phyloP scores from a whole-genome alignment of 139 green algal species.

The Cymbomonas tetramitiformis region DNA sequence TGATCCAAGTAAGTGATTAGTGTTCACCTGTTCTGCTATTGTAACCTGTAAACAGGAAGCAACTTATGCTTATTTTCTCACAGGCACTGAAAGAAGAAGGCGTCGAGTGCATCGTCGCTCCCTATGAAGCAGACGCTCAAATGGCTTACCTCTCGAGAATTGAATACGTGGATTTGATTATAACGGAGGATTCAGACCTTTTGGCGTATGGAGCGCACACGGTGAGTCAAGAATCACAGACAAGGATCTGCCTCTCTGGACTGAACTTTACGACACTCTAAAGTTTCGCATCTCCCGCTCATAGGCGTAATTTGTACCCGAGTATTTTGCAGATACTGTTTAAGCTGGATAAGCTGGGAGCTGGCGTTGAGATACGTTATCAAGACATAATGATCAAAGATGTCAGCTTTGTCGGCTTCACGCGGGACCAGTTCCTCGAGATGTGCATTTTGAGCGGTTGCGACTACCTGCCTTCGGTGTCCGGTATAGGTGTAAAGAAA shows the following conservation, averaged over 20 bases:
- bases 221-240: constrained; percentile 34
- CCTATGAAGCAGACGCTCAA: constrained; percentile 93
- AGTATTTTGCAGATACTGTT: no score
- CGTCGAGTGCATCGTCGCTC: constrained; percentile 74
- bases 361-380: constrained; percentile 46
- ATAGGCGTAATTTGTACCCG: no score
- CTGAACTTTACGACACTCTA: constrained; percentile 34
- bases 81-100: constrained; percentile 40
- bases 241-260: background rate
- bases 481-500: constrained; percentile 76
- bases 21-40: background rate
- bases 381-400: constrained; percentile 11
- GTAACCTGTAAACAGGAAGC: background rate
- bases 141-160: constrained; percentile 51
- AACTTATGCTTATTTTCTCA: constrained; percentile 23
- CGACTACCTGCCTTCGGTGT: constrained; percentile 71
- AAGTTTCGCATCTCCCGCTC: no score
- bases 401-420: constrained; percentile 54
- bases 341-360: constrained; percentile 78
- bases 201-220: constrained; percentile 77
- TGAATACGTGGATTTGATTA: constrained; percentile 60
- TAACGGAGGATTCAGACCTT: constrained; percentile 94
- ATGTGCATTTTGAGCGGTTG: constrained; percentile 92
- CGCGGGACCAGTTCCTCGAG: constrained; percentile 72
- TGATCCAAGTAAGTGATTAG: constrained; percentile 33